Evolutionary conservation across 768 basidiomycete species (phyloP).

Genomic region (Hypsizygus marmoreus): DNA sequence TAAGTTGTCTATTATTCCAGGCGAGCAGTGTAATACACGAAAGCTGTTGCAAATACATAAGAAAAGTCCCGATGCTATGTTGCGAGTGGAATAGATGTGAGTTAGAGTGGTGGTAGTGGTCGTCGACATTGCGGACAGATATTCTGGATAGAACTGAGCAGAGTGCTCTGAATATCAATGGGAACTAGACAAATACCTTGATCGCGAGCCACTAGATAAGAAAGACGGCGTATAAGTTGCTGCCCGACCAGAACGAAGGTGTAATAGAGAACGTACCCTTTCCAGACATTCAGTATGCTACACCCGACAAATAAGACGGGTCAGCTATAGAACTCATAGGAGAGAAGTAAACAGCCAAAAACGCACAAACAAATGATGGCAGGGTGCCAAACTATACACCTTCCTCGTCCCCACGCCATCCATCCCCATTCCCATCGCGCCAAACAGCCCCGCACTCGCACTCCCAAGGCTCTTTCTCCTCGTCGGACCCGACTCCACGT

Average conservation of each 20-base stretch:
- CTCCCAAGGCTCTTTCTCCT: constrained; percentile 27
- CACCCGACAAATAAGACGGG: constrained; percentile 4
- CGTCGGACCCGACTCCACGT: constrained; percentile 24
- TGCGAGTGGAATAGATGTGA: no score
- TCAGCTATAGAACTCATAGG: neutral
- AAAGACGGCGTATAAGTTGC: constrained; percentile 16
- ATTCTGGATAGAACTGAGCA: constrained; percentile 47
- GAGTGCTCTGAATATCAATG: neutral
- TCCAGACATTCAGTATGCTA: constrained; percentile 89
- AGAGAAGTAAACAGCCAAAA: constrained; percentile 1
- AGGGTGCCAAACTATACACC: constrained; percentile 84
- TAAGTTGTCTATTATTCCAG: no score
- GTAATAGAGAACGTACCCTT: constrained; percentile 46
- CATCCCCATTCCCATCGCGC: constrained; percentile 46
- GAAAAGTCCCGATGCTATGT: no score
- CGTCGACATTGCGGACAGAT: constrained; percentile 92
- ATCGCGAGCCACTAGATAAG: constrained; percentile 68
- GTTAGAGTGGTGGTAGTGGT: constrained; percentile 76
- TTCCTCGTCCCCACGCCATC: constrained; percentile 51
- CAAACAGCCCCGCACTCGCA: constrained; percentile 41
- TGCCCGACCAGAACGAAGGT: neutral
- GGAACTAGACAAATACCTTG: constrained; percentile 47
- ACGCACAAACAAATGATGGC: constrained; percentile 86
- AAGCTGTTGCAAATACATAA: no score
- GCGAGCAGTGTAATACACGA: no score